These are phyloP conservation scores for Diutina rugosa DNA, from an alignment of 1,139 yeast species.

Conservation along the genomic window DNA sequence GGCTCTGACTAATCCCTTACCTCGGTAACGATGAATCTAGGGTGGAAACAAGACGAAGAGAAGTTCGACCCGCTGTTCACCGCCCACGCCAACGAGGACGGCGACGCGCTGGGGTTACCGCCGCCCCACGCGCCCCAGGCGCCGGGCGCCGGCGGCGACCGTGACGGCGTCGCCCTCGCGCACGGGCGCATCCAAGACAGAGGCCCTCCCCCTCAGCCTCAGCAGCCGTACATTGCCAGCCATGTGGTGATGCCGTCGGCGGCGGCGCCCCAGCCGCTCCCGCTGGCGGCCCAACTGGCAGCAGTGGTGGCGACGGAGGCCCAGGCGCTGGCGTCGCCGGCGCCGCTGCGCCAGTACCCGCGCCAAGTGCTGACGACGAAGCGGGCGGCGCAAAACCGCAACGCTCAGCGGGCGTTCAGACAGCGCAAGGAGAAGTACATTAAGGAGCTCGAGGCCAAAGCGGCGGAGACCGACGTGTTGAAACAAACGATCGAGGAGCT, in stretches of 20 bases:
- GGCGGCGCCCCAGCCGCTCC: not conserved
- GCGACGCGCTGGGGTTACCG: not conserved
- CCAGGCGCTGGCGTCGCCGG: not conserved
- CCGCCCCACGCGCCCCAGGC: not conserved
- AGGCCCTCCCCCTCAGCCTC: not conserved
- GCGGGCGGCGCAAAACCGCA: constrained; percentile 81
- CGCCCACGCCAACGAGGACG: not conserved
- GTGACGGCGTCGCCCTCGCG: not conserved
- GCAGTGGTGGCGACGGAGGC: not conserved
- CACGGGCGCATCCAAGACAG: not conserved
- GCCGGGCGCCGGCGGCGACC: not conserved
- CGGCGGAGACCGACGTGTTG: constrained; percentile 44
- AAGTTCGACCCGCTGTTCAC: constrained; percentile 1
- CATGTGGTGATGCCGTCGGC: not conserved
- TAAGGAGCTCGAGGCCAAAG: constrained; percentile 63
- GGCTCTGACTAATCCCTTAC: not conserved
- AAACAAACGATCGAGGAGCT: constrained; percentile 52
- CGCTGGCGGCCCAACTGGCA: not conserved
- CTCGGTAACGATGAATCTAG: not conserved
- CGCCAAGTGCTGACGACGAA: constrained; percentile 26
- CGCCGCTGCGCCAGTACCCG: not conserved
- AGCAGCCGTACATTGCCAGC: not conserved
- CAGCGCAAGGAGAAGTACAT: constrained; percentile 68
- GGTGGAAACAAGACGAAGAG: not conserved
- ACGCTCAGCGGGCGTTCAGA: constrained; percentile 82